phyloP scores from a whole-genome alignment of 208 protist genomes.

The Wallacemonas collosoma region DNA sequence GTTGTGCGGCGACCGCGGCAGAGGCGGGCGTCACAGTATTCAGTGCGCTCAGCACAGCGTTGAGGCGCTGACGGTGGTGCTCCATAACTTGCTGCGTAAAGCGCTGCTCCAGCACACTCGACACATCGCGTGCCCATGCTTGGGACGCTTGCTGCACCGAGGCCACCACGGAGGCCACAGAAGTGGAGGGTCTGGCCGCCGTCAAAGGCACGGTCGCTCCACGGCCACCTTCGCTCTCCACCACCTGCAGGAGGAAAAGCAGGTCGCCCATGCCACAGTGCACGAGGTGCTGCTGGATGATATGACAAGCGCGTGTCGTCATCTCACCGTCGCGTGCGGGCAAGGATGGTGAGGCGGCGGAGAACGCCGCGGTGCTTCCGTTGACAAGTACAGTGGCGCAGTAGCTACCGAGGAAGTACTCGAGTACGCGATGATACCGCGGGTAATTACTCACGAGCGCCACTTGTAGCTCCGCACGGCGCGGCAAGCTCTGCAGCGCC shows the following conservation, averaged over 20 bases:
- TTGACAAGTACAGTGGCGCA: background rate
- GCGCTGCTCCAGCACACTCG: slow-evolving; percentile 46
- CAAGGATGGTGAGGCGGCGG: background rate
- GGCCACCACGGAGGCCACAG: background rate
- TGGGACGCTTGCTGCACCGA: slow-evolving; percentile 26
- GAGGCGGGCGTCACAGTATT: slow-evolving; percentile 39
- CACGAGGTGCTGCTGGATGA: slow-evolving; percentile 9
- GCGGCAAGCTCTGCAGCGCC: slow-evolving; percentile 54
- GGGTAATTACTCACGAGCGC: slow-evolving; percentile 49
- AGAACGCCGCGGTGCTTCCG: no score
- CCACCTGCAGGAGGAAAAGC: slow-evolving; percentile 22
- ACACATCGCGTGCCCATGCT: slow-evolving; percentile 58
- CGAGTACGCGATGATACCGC: slow-evolving; percentile 51
- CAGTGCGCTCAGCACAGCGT: slow-evolving; percentile 42
- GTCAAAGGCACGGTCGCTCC: background rate
- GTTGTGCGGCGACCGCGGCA: slow-evolving; percentile 23
- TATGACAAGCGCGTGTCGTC: background rate
- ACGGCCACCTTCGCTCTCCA: slow-evolving; percentile 12
- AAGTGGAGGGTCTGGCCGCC: background rate
- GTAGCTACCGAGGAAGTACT: slow-evolving; percentile 45
- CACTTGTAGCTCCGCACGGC: slow-evolving; percentile 45
- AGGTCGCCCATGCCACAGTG: slow-evolving; percentile 24
- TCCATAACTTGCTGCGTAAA: slow-evolving; percentile 62
- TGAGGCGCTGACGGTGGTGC: slow-evolving; percentile 63
- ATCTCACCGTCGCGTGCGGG: background rate